Evolutionary conservation across 148 eudicot genomes (phyloP), one percentile per base, ranked within the genome.

Genomic region (Tetragonia tetragonoides): DNA sequence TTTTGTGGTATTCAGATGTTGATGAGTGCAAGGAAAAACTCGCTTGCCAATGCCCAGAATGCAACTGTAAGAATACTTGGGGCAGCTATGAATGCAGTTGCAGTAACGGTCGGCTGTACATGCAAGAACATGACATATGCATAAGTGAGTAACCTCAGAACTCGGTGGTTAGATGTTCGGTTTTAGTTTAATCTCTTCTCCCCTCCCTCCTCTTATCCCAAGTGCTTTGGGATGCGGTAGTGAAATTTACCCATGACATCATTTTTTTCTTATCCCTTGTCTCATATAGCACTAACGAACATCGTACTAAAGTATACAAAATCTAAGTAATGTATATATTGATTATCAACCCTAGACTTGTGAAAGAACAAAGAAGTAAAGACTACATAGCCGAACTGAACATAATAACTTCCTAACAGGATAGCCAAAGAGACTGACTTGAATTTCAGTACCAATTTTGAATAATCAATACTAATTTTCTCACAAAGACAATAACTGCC

Each of bases 21-120:
- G 85, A 95, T 66, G 99, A 93, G 75, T 95, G 99, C 90, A 82
- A 87, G 82, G 99, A 90, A 46, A 88, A 86, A 83, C 7, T 71
- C 59, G 93, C 90, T 24, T 95, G 99, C 82, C 94, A 93, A 77
- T 95, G 99, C 82, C 88, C 92, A 9, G 84, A 86, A 54, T 95
- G 99, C 89, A 86, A 79, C 59, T 95, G 99, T 78, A 89, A 93
- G 88, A 91, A 95, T 76, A 93, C 97, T n/a, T 95, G 96, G 97
- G 98, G 98, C 5, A 86, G 91, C 70, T 95, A 84, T 54, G 91
- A 87, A 51, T 95, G 99, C 85, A 88, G 83, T 77, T 95, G 99
- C 83, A 76, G 79, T 14, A 83, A 85, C 51, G 85, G 89, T 64
- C 73, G 83, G 60, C 74, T 93, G 46, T 95, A 95, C 86, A 91